These are phyloP conservation scores for Ganoderma meredithae DNA, from an alignment of 1,284 basidiomycete genomes.

Conservation along the genomic window DNA sequence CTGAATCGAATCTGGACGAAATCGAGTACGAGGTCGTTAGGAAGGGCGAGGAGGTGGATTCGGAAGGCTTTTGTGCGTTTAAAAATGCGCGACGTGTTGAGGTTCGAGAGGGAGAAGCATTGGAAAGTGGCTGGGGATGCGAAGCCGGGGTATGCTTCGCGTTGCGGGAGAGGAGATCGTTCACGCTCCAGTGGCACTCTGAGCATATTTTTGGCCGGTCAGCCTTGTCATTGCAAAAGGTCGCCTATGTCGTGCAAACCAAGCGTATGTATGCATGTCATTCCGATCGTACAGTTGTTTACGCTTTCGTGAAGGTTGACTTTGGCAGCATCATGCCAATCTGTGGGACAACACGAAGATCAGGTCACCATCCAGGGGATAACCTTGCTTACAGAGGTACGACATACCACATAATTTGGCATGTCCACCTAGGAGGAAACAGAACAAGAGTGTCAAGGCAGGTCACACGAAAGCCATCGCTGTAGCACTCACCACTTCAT, in stretches of 20 bases:
- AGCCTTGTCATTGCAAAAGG: neutral
- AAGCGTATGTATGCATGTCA: neutral
- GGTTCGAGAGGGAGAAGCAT: too few species aligned
- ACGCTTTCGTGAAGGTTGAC: neutral
- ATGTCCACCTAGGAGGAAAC: slow-evolving; percentile 58
- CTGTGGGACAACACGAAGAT: neutral
- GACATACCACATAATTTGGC: slow-evolving; percentile 68
- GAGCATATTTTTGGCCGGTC: too few species aligned
- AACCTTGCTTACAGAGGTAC: neutral
- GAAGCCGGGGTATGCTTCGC: too few species aligned
- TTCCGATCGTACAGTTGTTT: neutral
- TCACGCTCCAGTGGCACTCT: too few species aligned
- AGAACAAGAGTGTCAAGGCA: neutral
- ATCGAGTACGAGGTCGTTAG: too few species aligned
- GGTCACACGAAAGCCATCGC: neutral
- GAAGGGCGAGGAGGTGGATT: too few species aligned
- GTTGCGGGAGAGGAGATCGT: too few species aligned
- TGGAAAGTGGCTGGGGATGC: too few species aligned
- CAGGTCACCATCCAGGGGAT: neutral
- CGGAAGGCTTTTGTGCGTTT: too few species aligned
- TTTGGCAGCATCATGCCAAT: neutral
- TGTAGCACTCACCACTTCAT: slow-evolving; percentile 61
- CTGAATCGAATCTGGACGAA: too few species aligned
- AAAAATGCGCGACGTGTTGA: too few species aligned
- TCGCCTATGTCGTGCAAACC: neutral